These are phyloP conservation scores for Nothomitra cinnamomea DNA, from an alignment of 2,329 filamentous ascomycete genomes.

Conservation along the genomic window DNA sequence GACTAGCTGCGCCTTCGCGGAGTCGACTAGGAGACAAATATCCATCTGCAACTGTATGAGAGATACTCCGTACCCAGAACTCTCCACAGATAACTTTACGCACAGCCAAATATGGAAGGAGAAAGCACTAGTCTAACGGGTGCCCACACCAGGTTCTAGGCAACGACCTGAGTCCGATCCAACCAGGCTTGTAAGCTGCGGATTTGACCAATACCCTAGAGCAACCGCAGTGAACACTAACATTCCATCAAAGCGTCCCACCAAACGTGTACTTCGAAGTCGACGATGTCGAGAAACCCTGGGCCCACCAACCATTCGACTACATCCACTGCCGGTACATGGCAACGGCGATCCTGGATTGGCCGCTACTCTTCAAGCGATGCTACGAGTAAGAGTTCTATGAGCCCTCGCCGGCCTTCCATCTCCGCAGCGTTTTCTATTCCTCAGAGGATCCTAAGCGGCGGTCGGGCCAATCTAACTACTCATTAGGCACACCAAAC, in stretches of 20 bases:
- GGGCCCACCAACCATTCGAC: constrained; percentile 1
- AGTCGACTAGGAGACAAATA: too few relatives aligned
- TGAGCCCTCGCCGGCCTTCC: not conserved
- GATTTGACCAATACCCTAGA: too few relatives aligned
- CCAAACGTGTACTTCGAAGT: constrained; percentile 7
- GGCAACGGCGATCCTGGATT: not conserved
- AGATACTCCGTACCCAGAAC: too few relatives aligned
- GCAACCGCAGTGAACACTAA: too few relatives aligned
- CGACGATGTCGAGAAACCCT: constrained; percentile 7
- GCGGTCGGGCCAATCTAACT: too few relatives aligned
- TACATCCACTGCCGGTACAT: constrained; percentile 4
- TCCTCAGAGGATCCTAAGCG: not conserved
- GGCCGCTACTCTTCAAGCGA: not conserved
- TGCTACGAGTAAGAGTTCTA: not conserved
- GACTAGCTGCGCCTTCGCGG: too few relatives aligned
- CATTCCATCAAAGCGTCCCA: constrained; percentile 1
- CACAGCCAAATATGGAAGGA: too few relatives aligned
- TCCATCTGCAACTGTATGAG: too few relatives aligned
- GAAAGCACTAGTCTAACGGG: too few relatives aligned
- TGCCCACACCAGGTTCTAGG: not conserved
- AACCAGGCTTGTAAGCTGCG: not conserved
- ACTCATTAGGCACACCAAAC: not conserved
- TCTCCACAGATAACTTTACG: too few relatives aligned
- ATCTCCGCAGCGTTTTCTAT: not conserved
- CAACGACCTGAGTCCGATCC: not conserved